Evolutionary conservation across 1,284 basidiomycete species (phyloP).

Genomic region (Porphyrellus sp.): DNA sequence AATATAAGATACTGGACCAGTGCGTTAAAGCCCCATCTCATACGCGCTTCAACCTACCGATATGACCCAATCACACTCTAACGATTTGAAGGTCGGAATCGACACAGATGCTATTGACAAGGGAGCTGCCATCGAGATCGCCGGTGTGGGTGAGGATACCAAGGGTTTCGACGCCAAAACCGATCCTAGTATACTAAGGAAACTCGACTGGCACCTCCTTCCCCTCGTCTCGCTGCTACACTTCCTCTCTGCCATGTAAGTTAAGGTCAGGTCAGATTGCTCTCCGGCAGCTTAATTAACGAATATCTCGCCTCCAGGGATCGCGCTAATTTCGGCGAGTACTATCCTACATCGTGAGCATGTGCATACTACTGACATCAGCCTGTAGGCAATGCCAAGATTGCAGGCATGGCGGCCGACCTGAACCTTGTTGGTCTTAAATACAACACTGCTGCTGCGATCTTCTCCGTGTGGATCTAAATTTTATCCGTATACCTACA

Average conservation of each 20-base stretch:
- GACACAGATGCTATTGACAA: neutral
- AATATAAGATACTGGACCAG: conserved; percentile 1
- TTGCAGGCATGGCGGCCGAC: conserved; percentile 44
- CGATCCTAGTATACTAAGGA: conserved; percentile 38
- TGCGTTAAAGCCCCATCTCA: neutral
- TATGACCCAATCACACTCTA: conserved; percentile 1
- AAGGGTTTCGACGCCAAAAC: conserved; percentile 10
- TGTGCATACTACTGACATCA: neutral
- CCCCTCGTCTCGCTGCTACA: conserved; percentile 52
- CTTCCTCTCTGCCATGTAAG: conserved; percentile 52
- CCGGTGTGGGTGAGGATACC: neutral
- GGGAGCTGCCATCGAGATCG: neutral
- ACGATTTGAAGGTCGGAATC: neutral
- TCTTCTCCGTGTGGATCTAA: conserved; percentile 42
- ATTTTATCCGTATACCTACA: neutral
- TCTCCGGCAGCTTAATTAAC: neutral
- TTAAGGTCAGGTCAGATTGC: neutral
- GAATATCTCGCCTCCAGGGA: conserved; percentile 23
- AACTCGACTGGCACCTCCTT: conserved; percentile 47
- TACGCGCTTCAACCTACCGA: neutral
- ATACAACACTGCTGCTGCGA: conserved; percentile 44
- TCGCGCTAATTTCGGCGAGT: conserved; percentile 35
- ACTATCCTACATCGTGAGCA: neutral
- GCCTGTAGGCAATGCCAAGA: conserved; percentile 27
- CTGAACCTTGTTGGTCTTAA: conserved; percentile 38